Evolutionary conservation across 2,329 filamentous ascomycete genomes (phyloP).

Genomic region (Verticillium klebahnii): DNA sequence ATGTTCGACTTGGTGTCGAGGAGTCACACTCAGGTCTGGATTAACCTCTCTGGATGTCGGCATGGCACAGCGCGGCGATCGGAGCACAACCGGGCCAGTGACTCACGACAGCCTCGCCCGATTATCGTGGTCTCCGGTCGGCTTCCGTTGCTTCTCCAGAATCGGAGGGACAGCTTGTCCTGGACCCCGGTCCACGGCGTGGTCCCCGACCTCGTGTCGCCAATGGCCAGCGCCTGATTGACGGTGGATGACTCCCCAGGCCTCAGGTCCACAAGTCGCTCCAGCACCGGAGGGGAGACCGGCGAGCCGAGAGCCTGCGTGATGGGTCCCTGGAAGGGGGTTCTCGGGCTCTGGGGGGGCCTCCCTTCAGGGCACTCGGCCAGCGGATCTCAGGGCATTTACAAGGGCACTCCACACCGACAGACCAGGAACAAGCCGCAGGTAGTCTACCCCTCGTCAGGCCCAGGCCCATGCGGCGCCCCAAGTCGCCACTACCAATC

Average conservation of each 20-base stretch:
- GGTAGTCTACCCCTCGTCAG: constrained; percentile 9
- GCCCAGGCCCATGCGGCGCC: constrained; percentile 5
- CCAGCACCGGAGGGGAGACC: neutral
- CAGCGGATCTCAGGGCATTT: neutral
- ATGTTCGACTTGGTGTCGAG: neutral
- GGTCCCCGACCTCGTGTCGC: neutral
- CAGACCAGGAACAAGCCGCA: neutral
- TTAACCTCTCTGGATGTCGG: neutral
- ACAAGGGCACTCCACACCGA: neutral
- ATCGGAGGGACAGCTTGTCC: neutral
- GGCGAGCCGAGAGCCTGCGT: neutral
- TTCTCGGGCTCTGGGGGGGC: neutral
- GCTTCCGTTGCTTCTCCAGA: neutral
- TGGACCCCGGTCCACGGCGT: neutral
- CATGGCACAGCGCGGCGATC: neutral
- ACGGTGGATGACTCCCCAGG: neutral
- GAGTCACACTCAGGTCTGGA: neutral
- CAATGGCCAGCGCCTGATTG: neutral
- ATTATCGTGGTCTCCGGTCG: neutral
- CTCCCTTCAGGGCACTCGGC: neutral
- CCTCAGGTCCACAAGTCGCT: neutral
- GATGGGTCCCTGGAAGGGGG: neutral
- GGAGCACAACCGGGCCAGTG: neutral
- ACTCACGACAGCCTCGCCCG: neutral
- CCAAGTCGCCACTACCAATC: constrained; percentile 13